A percentile compares a stretch with the other conserved stretches of the same genome.
These are phyloP conservation scores for Russula abietina DNA, from an alignment of 768 basidiomycete species.

Conservation along the genomic window DNA sequence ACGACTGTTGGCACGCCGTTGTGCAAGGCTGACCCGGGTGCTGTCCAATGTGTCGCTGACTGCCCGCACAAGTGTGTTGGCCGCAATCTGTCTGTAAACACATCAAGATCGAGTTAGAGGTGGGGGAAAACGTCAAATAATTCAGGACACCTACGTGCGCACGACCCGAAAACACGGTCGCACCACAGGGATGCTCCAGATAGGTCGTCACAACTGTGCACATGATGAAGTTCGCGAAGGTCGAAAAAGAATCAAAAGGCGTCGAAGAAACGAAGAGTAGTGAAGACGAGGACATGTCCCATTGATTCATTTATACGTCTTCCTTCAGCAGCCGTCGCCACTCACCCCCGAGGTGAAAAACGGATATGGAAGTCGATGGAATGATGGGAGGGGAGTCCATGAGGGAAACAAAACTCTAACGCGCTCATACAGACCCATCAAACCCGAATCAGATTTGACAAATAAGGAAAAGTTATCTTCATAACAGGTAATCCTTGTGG, in stretches of 20 bases:
- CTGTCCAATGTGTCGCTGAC: slow-evolving; percentile 3
- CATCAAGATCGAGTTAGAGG: not conserved
- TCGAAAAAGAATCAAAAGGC: not conserved
- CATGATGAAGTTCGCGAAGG: slow-evolving; percentile 1
- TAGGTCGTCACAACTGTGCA: slow-evolving; percentile 18
- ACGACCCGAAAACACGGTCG: slow-evolving; percentile 13
- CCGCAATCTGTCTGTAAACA: slow-evolving; percentile 16
- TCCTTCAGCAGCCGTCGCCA: not conserved
- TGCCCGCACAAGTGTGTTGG: slow-evolving; percentile 13
- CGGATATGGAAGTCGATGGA: not conserved
- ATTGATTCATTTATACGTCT: slow-evolving; percentile 5
- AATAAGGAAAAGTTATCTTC: not conserved
- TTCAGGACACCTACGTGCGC: not conserved
- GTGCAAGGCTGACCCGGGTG: slow-evolving; percentile 17
- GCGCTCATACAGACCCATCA: not conserved
- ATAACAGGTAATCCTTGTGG: not conserved
- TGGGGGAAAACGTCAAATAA: not conserved
- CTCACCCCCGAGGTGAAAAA: not conserved
- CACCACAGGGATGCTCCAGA: slow-evolving; percentile 15
- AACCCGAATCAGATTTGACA: not conserved
- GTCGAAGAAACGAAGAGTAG: not conserved
- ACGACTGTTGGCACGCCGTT: slow-evolving; percentile 16
- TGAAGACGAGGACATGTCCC: not conserved
- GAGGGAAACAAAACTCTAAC: too few relatives aligned
- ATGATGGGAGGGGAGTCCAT: not conserved